Conservation (phyloP, 2,329 filamentous ascomycete species). For the Botrytis elliptica region DNA sequence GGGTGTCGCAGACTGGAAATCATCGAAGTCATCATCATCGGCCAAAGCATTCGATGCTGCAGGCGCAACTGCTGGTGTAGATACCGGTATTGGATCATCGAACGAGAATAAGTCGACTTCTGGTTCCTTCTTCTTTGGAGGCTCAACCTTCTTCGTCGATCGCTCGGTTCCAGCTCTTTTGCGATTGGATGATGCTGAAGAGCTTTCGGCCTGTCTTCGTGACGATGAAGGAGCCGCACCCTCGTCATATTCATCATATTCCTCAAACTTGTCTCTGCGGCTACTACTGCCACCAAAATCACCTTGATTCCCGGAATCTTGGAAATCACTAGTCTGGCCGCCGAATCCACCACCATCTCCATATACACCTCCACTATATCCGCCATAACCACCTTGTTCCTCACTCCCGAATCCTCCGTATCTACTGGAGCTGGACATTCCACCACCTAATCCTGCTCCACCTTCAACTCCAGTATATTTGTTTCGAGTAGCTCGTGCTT, state of each 20-base stretch:
- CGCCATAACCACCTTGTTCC: constrained; percentile 60
- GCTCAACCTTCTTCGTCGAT: constrained; percentile 62
- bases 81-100: constrained; percentile 65
- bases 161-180: constrained; percentile 47
- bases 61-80: constrained; percentile 45
- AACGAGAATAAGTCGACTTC: constrained; percentile 92
- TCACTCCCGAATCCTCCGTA: constrained; percentile 95
- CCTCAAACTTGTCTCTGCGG: constrained; percentile 79
- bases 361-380: constrained; percentile 73
- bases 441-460: constrained; percentile 60
- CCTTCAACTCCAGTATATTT: constrained; percentile 96
- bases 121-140: constrained; percentile 79
- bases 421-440: constrained; percentile 45
- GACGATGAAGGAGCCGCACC: constrained; percentile 54
- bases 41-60: constrained; percentile 43
- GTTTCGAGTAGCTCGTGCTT: constrained; percentile 83
- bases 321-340: constrained; percentile 71
- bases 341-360: constrained; percentile 96
- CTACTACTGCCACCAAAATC: constrained; percentile 37
- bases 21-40: constrained; percentile 87
- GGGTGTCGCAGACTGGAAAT: constrained; percentile 86
- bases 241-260: constrained; percentile 96
- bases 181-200: constrained; percentile 30
- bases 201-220: constrained; percentile 36
- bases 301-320: constrained; percentile 48